These are phyloP conservation scores for Plasmodium malariae DNA, from an alignment of 169 alveolate species.

Conservation along the genomic window DNA sequence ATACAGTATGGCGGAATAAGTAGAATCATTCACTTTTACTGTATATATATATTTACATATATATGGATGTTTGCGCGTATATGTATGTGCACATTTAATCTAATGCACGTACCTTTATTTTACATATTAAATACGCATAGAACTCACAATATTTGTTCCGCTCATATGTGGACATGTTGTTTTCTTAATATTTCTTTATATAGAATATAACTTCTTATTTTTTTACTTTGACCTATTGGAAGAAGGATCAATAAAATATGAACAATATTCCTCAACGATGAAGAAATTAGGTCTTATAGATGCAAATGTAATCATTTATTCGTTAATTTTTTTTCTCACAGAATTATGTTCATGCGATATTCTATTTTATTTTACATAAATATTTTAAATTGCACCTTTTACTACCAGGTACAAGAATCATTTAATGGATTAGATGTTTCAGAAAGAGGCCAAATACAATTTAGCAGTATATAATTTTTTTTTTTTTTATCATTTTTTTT, in stretches of 20 bases:
- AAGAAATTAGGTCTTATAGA: slow-evolving; percentile 55
- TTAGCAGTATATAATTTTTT: slow-evolving; percentile 35
- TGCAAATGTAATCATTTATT: slow-evolving; percentile 27
- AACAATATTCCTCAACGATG: slow-evolving; percentile 42
- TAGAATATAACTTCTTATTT: slow-evolving; percentile 34
- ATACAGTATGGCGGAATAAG: slow-evolving; percentile 25
- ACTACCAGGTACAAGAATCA: slow-evolving; percentile 30
- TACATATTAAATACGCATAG: too few species aligned
- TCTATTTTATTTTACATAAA: not conserved
- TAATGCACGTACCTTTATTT: not conserved
- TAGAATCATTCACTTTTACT: not conserved
- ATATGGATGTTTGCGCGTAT: not conserved
- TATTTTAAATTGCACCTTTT: slow-evolving; percentile 3
- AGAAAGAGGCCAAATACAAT: slow-evolving; percentile 22
- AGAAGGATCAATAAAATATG: slow-evolving; percentile 68
- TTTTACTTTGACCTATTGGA: slow-evolving; percentile 44
- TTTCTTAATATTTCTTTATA: not conserved
- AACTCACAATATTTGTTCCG: too few species aligned
- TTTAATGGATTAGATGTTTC: slow-evolving; percentile 64
- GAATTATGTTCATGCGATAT: not conserved
- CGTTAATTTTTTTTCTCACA: not conserved
- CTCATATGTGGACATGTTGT: not conserved
- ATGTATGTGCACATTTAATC: not conserved
- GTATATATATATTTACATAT: not conserved
- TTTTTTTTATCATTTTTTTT: not conserved